Evolutionary conservation across 345 rosid species (phyloP), one percentile per base, ranked within the genome.

Genomic region (Anacardium occidentale): DNA sequence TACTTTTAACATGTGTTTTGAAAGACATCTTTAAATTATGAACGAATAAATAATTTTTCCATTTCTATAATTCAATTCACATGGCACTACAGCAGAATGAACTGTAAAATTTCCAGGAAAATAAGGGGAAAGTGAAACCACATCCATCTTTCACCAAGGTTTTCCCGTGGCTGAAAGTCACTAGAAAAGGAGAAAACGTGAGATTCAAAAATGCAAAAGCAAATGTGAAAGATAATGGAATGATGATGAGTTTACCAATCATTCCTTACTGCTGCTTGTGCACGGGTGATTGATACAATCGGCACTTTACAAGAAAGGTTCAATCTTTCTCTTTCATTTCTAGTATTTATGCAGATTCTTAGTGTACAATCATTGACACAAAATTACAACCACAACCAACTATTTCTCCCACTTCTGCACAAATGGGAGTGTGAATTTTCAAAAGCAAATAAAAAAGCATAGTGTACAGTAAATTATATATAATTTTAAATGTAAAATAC

Each of bases 361-460:
- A 58, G n/a, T 10, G 61, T 66, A 69, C 56, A 66, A 56, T 63
- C n/a, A 78, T 51, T 73, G 54, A 54, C 44, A 29, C 62, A 78
- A 69, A 68, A 32, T 42, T 69, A 59, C 44, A 26, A 21, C n/a
- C 56, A 37, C 42, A 14, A 48, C 24, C 42, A 54, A 59, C 72
- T 68, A 69, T 42, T 72, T 62, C 42, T 37, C 53, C 61, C 61
- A 68, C 77, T 72, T 77, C 70, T 64, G 62, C 81, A 78, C 75
- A 71, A 55, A 55, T 29, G 52, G 74, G 74, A 32, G 55, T 22
- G 71, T 62, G 34, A 67, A 63, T 61, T 44, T n/a, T 51, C 73
- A 25, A 75, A 66, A 69, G 56, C 68, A 22, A 25, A 4, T 14
- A 9, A 50, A 32, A 55, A 26, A 69, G 14, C 29, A 20, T 21